Base-by-base conservation (phyloP, 2,329 filamentous ascomycete genomes). In the Coniochaeta pulveracea region DNA sequence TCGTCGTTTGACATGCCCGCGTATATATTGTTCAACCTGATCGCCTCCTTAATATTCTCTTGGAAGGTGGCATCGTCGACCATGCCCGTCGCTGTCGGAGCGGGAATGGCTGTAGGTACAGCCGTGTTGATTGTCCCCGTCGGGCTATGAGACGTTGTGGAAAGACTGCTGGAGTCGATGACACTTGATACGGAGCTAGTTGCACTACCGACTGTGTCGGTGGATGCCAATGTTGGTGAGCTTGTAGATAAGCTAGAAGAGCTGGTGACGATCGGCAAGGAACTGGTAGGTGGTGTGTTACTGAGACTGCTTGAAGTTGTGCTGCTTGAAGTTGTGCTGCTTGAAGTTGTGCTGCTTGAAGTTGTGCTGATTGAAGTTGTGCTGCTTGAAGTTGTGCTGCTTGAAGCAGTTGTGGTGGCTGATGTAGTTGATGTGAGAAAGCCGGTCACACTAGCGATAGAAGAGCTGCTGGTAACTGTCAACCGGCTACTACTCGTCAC, bases 21-120 rank as follows among this genome's bases (percentile, higher is more conserved):
- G 39, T 68, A 72, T 16, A 64, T 40, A 8, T 51, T 40, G 47
- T 77, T 76, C 43, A 67, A 61, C 3, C 49, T 37, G 25, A 54
- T 49, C 8, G 66, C 64, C 22, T 55, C 42, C 8, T 54, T 55
- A 14, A 74, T 54, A 40, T 71, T 69, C 34, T 48, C 50, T 3
- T 58, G 57, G 34, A 66, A 62, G 3, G 55, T 48, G 6, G 54
- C 49, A 1, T 64, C 45, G 1, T 60, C 46, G 4, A 70, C 56
- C 2, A 57, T 60, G 4, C 54, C 48, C 1, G 63, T 60, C 1
- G 53, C 36, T 3, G 43, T 16, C 0, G 44, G 43, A 4, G n/a
- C n/a, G n/a, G 55, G 51, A 17, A 56, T 46, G n/a, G 45, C 43
- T 0, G 66, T 69, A 0, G 68, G 67, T 6, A 71, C 47, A 1